Base-by-base conservation (phyloP, 2,329 filamentous ascomycete genomes). In the Mollisiaceae sp. region DNA sequence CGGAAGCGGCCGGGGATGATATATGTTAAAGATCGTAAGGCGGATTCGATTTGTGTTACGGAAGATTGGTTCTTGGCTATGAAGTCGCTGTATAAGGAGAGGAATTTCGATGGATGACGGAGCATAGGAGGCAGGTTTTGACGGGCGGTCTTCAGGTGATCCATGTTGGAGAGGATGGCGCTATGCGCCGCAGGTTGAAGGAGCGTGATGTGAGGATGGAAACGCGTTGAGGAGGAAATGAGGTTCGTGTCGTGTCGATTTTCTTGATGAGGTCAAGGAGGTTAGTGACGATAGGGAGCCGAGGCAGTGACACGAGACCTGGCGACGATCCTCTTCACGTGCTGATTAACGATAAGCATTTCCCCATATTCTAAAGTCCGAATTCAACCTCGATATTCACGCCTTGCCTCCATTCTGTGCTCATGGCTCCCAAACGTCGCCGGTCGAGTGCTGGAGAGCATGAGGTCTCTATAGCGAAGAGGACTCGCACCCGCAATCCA, bases 31-130 rank as follows among this genome's bases (percentile, higher is more conserved):
- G 93, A 97, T 45, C 95, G 89, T 75, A 99, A 82, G 15, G 93
- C 93, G 69, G 92, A 96, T 82, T 99, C 95, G 69, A 99, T 94
- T 81, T 97, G 94, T 59, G 93, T 92, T 61, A 99, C 93, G 66
- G 96, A 93, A 75, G 93, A 91, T 67, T 93, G 89, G 78, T 99
- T 99, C 81, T 94, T 95, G 68, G 92, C 91, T 81, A 99, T 94
- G 80, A 98, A 97, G 70, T 95, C 90, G 74, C 89, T 88, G 79
- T 97, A 97, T 80, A 88, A 85, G 70, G 84, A 80, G 61, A 92
- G 81, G 87, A 87, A 91, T 78, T 83, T 83, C 32, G 88, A 84
- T 58, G 89, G 87, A 20, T 38, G 32, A 8, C 32, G 18, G 15
- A 57, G 9, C 15, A 18, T 8, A 18, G 32, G n/a, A 11, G 47